Evolutionary conservation across 768 basidiomycete genomes (phyloP).

Genomic region (Mycena galericulata): DNA sequence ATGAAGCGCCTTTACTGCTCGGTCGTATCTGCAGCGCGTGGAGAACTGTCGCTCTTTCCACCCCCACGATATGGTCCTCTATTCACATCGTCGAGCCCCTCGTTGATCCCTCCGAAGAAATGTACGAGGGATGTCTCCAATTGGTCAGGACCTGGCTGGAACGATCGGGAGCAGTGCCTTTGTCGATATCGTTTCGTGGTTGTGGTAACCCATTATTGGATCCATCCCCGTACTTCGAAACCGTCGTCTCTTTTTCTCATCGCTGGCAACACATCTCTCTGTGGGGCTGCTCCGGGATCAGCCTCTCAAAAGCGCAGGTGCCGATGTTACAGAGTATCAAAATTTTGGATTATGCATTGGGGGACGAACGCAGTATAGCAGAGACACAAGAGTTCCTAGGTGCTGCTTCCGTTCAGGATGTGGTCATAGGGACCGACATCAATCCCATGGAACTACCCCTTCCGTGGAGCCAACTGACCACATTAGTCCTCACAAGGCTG

Average conservation of each 20-base stretch:
- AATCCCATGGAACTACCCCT: no score
- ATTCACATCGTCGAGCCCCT: slow-evolving; percentile 28
- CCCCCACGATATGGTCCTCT: slow-evolving; percentile 44
- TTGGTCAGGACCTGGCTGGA: background rate
- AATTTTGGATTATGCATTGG: background rate
- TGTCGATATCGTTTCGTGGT: slow-evolving; percentile 5
- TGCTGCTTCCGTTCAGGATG: no score
- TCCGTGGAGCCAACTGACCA: no score
- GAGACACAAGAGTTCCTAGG: background rate
- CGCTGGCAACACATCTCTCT: slow-evolving; percentile 12
- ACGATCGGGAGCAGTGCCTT: background rate
- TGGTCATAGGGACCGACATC: no score
- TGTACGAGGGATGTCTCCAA: no score
- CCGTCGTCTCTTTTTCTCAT: background rate
- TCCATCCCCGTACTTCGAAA: background rate
- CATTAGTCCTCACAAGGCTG: no score
- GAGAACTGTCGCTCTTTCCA: slow-evolving; percentile 39
- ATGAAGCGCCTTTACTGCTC: slow-evolving; percentile 41
- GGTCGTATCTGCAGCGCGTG: slow-evolving; percentile 46
- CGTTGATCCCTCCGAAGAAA: no score
- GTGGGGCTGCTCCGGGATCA: background rate
- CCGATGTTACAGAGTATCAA: background rate
- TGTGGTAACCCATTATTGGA: background rate
- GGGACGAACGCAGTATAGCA: background rate
- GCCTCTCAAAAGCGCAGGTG: background rate